Base-by-base conservation (phyloP, 2,329 filamentous ascomycete genomes). In the Rhynchosporium graminicola region DNA sequence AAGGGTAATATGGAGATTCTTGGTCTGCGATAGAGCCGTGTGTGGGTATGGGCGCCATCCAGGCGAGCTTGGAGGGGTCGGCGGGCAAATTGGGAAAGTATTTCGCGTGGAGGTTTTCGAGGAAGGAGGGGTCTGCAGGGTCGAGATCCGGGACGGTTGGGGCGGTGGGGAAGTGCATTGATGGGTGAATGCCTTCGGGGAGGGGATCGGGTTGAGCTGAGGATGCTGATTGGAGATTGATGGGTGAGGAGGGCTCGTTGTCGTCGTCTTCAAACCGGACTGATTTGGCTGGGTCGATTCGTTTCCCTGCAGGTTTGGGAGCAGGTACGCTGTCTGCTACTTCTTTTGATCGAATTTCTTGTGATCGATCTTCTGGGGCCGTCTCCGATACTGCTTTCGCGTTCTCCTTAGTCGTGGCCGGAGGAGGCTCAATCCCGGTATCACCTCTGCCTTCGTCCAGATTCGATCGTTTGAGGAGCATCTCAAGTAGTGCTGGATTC, bases 61-160 rank as follows among this genome's bases (percentile, higher is more conserved):
- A 99, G 26, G 91, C 90, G 3, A 97, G 85, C 59, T 91, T 89
- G 63, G 88, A 87, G 0, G 93, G 92, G 75, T 97, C 91, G 60
- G 92, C 86, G 1, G 93, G 87, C 0, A 97, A 87, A 65, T 87
- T 85, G 12, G 95, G 93, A 77, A 97, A 99, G 82, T 97, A 99
- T 76, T 97, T 97, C 28, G 87, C 79, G 80, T 97, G 93, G 5
- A 99, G 85, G 61, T 91, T 88, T 52, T 85, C 78, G 62, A 98
- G 87, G 78, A 98, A 98, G 72, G 91, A 82, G 0, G 91, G 88
- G 63, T 93, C 91, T 43, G 85, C 80, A 0, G 93, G 92, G 74
- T 98, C 91, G 66, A 98, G 88, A 63, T 92, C 88, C 10, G 90
- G 89, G 2, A 82, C 75, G 28, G 80, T 69, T 75, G 80, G 42